These are phyloP conservation scores for Hirsutella thompsonii DNA, from an alignment of 2,329 filamentous ascomycete species.

Conservation along the genomic window DNA sequence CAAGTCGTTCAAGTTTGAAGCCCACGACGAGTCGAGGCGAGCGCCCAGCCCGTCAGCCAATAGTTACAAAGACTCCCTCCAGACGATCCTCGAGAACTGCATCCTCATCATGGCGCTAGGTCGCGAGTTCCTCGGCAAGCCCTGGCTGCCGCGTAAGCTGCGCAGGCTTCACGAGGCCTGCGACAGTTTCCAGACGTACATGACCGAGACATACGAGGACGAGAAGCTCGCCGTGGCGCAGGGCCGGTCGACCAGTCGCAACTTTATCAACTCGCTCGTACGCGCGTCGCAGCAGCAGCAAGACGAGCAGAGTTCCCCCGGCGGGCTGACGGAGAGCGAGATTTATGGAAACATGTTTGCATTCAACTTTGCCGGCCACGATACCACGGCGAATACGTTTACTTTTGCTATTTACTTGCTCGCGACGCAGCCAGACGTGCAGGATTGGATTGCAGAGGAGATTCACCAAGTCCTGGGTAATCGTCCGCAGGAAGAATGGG, in stretches of 20 bases:
- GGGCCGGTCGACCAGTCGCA: neutral
- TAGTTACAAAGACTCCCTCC: neutral
- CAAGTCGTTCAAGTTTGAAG: neutral
- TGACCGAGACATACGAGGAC: neutral
- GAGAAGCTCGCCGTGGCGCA: neutral
- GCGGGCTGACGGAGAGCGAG: conserved; percentile 23
- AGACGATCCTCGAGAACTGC: conserved; percentile 1
- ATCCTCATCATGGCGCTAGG: conserved; percentile 1
- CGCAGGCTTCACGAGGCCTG: neutral
- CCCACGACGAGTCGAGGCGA: neutral
- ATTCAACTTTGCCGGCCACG: conserved; percentile 36
- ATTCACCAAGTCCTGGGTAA: conserved; percentile 8
- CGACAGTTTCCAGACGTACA: neutral
- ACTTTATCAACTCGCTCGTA: conserved; percentile 1
- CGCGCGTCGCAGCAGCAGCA: neutral
- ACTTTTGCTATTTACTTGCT: conserved; percentile 28
- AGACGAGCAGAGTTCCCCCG: neutral
- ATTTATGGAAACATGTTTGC: conserved; percentile 36
- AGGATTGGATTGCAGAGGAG: conserved; percentile 31
- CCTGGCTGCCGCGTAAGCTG: neutral
- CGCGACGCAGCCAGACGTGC: conserved; percentile 27
- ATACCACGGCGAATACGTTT: conserved; percentile 33
- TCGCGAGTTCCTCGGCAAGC: neutral
- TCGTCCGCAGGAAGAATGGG: conserved; percentile 12
- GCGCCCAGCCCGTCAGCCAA: neutral